Conservation (phyloP, 108 stramenopile species). For the Nannochloropsis salina region DNA sequence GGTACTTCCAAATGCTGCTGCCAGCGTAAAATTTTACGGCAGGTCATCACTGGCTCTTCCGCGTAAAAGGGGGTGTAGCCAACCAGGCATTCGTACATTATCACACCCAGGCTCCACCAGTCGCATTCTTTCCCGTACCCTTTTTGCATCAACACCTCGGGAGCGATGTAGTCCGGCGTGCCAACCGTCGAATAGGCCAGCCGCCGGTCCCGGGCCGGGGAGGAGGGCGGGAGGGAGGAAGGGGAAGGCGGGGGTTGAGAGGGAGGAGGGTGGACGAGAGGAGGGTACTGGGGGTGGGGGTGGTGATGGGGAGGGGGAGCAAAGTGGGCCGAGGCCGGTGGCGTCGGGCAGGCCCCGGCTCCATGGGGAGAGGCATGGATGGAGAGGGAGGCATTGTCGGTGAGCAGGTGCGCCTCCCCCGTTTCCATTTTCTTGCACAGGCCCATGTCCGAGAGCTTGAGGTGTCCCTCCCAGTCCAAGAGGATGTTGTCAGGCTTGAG, state of each 20-base stretch:
- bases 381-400: neutral
- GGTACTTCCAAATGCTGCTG: conserved; percentile 54
- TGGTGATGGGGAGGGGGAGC: neutral
- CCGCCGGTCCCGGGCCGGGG: conserved; percentile 60
- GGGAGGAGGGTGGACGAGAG: conserved; percentile 20
- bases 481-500: conserved; percentile 99
- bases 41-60: conserved; percentile 92
- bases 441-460: conserved; percentile 98
- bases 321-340: neutral
- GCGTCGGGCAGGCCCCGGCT: neutral
- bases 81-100: conserved; percentile 99
- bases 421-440: conserved; percentile 95
- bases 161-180: conserved; percentile 99
- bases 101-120: conserved; percentile 99
- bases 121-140: conserved; percentile 95
- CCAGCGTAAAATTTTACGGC: conserved; percentile 77
- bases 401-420: neutral
- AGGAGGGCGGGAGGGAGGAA: conserved; percentile 24
- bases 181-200: conserved; percentile 97
- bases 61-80: conserved; percentile 99
- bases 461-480: conserved; percentile 90
- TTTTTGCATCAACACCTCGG: conserved; percentile 66
- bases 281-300: neutral
- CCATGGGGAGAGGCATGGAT: neutral
- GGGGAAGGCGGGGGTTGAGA: neutral